Percentiles rank a stretch among this genome's conserved stretches.
These are phyloP conservation scores for Malus sieversii DNA, from an alignment of 306 rosid species.

Conservation along the genomic window DNA sequence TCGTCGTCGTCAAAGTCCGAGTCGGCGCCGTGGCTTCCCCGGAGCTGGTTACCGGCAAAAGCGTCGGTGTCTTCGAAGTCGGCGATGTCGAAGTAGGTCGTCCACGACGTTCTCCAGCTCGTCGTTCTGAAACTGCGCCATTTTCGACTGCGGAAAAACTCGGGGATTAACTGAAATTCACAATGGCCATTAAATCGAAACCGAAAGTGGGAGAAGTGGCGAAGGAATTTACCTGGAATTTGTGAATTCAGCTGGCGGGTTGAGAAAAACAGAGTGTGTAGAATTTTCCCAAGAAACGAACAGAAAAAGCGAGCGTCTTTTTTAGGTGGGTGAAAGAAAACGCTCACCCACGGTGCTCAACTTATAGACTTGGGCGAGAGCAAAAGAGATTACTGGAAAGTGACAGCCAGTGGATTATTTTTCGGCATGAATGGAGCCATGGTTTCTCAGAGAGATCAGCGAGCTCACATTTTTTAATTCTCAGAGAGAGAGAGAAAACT, in stretches of 20 bases:
- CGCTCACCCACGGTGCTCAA: neutral
- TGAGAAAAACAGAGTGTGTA: neutral
- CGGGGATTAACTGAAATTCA: neutral
- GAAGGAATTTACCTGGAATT: neutral
- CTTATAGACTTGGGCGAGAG: constrained; percentile 12
- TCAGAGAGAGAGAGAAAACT: too few relatives aligned
- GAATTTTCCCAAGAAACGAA: constrained; percentile 11
- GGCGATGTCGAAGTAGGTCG: constrained; percentile 29
- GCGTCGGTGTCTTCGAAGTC: constrained; percentile 38
- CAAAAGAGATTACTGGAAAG: too few relatives aligned
- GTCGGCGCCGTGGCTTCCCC: constrained; percentile 8
- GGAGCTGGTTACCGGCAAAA: constrained; percentile 19
- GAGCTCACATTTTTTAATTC: too few relatives aligned
- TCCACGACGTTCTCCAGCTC: constrained; percentile 55
- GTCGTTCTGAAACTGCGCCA: constrained; percentile 63
- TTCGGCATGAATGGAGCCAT: too few relatives aligned
- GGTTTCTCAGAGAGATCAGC: too few relatives aligned
- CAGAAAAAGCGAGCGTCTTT: neutral
- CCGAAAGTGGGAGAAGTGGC: neutral
- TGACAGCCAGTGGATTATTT: too few relatives aligned
- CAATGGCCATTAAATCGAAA: neutral
- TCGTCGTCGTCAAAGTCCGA: constrained; percentile 29
- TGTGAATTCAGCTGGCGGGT: neutral
- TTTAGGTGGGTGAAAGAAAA: neutral
- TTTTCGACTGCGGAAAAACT: constrained; percentile 4